Evolutionary conservation across 2,329 filamentous ascomycete genomes (phyloP).

Genomic region (Bertia moriformis): DNA sequence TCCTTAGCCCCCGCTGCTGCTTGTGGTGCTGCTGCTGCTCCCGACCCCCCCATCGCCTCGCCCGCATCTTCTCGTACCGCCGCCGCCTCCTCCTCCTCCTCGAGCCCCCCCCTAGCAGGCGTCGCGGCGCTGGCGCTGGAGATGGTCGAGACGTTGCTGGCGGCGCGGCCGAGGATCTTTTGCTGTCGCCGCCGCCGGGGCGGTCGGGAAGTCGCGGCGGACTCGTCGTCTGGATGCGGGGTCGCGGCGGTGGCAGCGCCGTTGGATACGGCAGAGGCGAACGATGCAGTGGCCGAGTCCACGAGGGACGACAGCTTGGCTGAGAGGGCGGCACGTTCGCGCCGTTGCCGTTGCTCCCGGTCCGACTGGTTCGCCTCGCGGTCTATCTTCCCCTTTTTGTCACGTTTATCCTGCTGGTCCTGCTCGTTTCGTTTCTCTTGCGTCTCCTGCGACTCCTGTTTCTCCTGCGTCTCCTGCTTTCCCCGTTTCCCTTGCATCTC

Average conservation of each 20-base stretch:
- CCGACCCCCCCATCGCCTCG: background rate
- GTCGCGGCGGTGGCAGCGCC: slow-evolving; percentile 3
- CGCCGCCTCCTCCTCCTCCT: background rate
- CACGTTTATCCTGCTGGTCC: too few species aligned
- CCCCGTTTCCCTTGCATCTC: background rate
- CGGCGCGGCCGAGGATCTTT: slow-evolving; percentile 39
- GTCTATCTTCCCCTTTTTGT: slow-evolving; percentile 4
- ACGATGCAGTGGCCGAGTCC: slow-evolving; percentile 11
- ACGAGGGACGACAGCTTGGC: slow-evolving; percentile 2
- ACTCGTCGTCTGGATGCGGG: slow-evolving; percentile 3
- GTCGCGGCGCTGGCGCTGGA: slow-evolving; percentile 30
- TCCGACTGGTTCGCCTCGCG: background rate
- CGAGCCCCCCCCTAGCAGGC: slow-evolving; percentile 9
- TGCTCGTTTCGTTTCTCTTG: slow-evolving; percentile 8
- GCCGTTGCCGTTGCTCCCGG: background rate
- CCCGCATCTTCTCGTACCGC: background rate
- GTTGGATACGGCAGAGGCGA: slow-evolving; percentile 9
- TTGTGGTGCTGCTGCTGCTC: background rate
- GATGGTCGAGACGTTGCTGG: slow-evolving; percentile 39
- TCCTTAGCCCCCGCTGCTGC: slow-evolving; percentile 7
- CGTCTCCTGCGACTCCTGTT: background rate
- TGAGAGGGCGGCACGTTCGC: too few species aligned
- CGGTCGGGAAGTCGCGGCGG: slow-evolving; percentile 7
- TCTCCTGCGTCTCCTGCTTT: background rate
- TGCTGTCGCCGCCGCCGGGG: slow-evolving; percentile 19